phyloP scores from a whole-genome alignment of 1,139 yeast genomes.

The Blastobotrys malaysiensis region DNA sequence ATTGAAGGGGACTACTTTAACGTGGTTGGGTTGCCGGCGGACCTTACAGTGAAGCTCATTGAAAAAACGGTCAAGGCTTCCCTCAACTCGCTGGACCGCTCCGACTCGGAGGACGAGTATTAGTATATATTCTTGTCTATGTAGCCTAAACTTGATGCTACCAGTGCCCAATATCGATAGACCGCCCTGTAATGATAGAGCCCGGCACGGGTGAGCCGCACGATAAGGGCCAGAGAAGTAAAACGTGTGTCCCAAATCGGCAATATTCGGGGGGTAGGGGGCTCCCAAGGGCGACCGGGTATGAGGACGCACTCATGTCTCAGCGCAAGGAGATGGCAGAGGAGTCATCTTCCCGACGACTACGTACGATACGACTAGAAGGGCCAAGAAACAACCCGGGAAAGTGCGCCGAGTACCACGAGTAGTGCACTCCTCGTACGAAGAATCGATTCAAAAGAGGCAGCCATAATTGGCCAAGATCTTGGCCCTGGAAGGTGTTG shows the following conservation, averaged over 20 bases:
- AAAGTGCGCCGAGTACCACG: too few relatives aligned
- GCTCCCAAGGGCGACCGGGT: not conserved
- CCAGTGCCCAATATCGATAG: too few relatives aligned
- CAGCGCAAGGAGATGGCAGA: not conserved
- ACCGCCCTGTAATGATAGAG: too few relatives aligned
- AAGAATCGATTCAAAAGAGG: not conserved
- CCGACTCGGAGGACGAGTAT: not conserved
- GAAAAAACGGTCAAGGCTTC: constrained; percentile 32
- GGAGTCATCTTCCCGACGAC: not conserved
- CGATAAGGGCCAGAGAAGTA: not conserved
- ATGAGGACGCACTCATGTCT: not conserved
- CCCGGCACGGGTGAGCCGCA: too few relatives aligned
- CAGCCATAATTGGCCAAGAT: not conserved
- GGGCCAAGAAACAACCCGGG: too few relatives aligned
- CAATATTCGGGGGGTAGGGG: not conserved
- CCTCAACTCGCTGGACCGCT: not conserved
- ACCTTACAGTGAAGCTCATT: constrained; percentile 46
- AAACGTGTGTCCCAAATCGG: not conserved
- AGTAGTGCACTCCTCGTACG: too few relatives aligned
- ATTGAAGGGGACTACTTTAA: constrained; percentile 79
- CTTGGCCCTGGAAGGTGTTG: not conserved
- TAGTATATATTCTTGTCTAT: too few relatives aligned
- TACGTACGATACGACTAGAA: too few relatives aligned
- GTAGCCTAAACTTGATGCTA: too few relatives aligned
- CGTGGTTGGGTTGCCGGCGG: constrained; percentile 84